Evolutionary conservation across 2,329 filamentous ascomycete genomes (phyloP).

Genomic region (Teratosphaeria epicoccoides): DNA sequence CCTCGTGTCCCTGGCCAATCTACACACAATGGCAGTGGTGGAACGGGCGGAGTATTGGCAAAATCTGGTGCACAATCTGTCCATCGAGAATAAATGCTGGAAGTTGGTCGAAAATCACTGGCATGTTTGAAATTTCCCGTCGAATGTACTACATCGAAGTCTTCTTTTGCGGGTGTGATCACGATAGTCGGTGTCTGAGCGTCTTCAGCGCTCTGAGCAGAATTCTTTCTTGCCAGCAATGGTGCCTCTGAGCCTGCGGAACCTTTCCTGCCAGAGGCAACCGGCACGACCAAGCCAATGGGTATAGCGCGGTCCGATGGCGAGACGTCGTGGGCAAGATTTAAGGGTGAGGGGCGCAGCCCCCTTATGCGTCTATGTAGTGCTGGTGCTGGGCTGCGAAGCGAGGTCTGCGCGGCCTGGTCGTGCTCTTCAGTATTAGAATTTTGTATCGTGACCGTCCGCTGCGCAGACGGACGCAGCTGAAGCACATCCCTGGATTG

Average conservation of each 20-base stretch:
- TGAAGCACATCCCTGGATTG: conserved; percentile 15
- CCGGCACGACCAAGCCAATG: conserved; percentile 58
- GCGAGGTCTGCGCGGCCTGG: not conserved
- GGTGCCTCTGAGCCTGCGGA: not conserved
- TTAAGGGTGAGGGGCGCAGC: conserved; percentile 18
- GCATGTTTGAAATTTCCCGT: conserved; percentile 40
- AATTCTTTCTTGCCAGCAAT: not conserved
- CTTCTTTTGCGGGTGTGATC: conserved; percentile 42
- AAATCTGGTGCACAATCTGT: conserved; percentile 25
- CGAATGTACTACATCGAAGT: conserved; percentile 51
- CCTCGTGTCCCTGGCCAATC: not conserved
- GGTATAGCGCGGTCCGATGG: conserved; percentile 61
- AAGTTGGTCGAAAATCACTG: conserved; percentile 33
- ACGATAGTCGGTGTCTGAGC: conserved; percentile 40
- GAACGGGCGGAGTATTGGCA: conserved; percentile 47
- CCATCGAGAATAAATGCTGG: conserved; percentile 53
- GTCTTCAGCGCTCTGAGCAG: conserved; percentile 1
- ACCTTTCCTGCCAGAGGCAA: conserved; percentile 14
- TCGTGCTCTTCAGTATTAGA: not conserved
- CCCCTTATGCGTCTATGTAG: conserved; percentile 17
- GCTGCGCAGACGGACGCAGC: conserved; percentile 1
- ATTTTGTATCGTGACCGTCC: not conserved
- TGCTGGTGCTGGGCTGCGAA: conserved; percentile 1
- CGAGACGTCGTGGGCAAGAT: conserved; percentile 43
- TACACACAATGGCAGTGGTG: conserved; percentile 40